Evolutionary conservation across 495 filamentous ascomycete species (phyloP).

Genomic region (Xylaria acuta): DNA sequence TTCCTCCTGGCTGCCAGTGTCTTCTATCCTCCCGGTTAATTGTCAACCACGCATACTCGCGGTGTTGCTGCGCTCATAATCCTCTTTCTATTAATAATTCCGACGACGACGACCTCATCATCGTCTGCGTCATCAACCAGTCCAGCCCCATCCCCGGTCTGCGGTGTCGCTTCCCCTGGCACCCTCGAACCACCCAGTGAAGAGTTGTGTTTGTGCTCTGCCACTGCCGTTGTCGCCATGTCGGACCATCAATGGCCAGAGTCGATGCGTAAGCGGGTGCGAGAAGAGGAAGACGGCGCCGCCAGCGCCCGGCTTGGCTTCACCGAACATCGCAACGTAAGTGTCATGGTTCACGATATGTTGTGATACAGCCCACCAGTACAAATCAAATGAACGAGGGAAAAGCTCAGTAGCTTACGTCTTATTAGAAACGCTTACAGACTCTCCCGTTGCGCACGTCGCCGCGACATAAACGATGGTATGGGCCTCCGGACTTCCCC

Average conservation of each 20-base stretch:
- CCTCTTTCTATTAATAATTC: constrained; percentile 2
- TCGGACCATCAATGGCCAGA: constrained; percentile 36
- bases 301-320: constrained; percentile 46
- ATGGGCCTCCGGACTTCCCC: constrained; percentile 41
- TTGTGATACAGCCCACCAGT: constrained; percentile 6
- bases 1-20: background rate
- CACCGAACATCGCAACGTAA: constrained; percentile 56
- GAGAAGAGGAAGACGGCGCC: constrained; percentile 34
- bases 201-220: background rate
- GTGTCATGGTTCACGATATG: constrained; percentile 26
- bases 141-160: background rate
- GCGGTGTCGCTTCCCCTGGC: background rate
- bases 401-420: constrained; percentile 3
- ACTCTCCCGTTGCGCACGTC: constrained; percentile 52
- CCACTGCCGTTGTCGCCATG: constrained; percentile 25
- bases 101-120: background rate
- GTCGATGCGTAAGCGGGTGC: constrained; percentile 34
- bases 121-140: background rate
- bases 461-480: constrained; percentile 48
- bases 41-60: background rate
- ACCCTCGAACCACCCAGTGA: background rate
- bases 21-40: background rate
- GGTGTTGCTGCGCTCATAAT: background rate
- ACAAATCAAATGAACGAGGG: background rate
- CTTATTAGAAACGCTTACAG: constrained; percentile 54